phyloP scores from a whole-genome alignment of 805 yeast species.

The Scheffersomyces lignosus region DNA sequence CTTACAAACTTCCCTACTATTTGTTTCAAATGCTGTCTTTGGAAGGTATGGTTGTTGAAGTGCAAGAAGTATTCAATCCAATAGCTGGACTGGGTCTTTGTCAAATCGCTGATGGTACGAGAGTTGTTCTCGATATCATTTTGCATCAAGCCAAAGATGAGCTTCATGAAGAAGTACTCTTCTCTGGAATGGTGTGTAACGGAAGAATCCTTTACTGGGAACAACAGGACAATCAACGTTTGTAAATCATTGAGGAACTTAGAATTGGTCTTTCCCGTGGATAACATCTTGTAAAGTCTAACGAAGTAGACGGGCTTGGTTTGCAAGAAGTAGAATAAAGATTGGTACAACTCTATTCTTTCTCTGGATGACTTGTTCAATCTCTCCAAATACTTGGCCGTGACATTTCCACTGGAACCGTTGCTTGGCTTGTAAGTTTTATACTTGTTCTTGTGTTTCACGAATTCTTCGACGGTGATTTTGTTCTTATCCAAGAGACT shows the following conservation, averaged over 20 bases:
- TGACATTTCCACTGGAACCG: slow-evolving; percentile 15
- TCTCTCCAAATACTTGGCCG: slow-evolving; percentile 25
- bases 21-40: slow-evolving; percentile 44
- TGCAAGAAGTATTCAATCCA: slow-evolving; percentile 48
- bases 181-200: slow-evolving; percentile 56
- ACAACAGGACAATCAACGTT: slow-evolving; percentile 22
- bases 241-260: slow-evolving; percentile 22
- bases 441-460: slow-evolving; percentile 39
- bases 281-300: slow-evolving; percentile 44
- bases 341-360: slow-evolving; percentile 69
- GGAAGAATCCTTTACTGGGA: slow-evolving; percentile 31
- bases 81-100: slow-evolving; percentile 33
- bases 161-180: slow-evolving; percentile 62
- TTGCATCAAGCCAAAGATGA: slow-evolving; percentile 50
- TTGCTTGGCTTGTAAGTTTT: slow-evolving; percentile 15
- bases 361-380: slow-evolving; percentile 44
- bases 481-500: slow-evolving; percentile 77
- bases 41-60: slow-evolving; percentile 49
- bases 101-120: slow-evolving; percentile 34
- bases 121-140: slow-evolving; percentile 35
- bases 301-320: slow-evolving; percentile 76
- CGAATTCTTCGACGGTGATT: slow-evolving; percentile 73
- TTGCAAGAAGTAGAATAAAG: slow-evolving; percentile 78
- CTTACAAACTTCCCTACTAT: slow-evolving; percentile 40
- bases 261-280: slow-evolving; percentile 6